phyloP scores from a whole-genome alignment of 2,329 filamentous ascomycete species.

The Claviceps humidiphila region DNA sequence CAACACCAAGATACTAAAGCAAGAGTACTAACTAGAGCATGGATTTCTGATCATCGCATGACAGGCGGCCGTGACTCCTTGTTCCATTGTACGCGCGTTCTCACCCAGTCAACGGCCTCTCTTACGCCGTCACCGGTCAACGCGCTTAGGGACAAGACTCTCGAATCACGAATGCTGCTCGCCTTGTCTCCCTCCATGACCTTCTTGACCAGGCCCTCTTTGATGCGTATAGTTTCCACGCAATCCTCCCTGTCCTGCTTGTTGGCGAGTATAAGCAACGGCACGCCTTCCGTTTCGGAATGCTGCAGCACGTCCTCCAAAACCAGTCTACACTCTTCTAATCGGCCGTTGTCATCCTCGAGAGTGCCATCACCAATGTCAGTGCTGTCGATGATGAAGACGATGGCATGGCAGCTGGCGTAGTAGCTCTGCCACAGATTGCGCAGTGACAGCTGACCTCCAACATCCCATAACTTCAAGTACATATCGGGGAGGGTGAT shows the following conservation, averaged over 20 bases:
- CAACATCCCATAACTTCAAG: conserved; percentile 96
- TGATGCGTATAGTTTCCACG: conserved; percentile 92
- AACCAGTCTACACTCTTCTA: conserved; percentile 82
- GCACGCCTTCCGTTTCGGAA: conserved; percentile 80
- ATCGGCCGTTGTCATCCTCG: conserved; percentile 38
- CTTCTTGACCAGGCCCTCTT: conserved; percentile 88
- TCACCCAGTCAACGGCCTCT: conserved; percentile 95
- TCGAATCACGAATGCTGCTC: conserved; percentile 70
- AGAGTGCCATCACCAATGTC: conserved; percentile 79
- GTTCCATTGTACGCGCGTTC: conserved; percentile 88
- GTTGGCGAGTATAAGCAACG: conserved; percentile 83
- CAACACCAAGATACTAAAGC: neutral
- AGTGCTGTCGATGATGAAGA: conserved; percentile 93
- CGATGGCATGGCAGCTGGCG: conserved; percentile 83
- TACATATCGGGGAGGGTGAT: conserved; percentile 90
- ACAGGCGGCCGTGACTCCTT: conserved; percentile 84
- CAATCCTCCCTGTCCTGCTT: conserved; percentile 98
- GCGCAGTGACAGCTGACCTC: conserved; percentile 79
- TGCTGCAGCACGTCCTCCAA: conserved; percentile 82
- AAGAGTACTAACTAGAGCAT: neutral
- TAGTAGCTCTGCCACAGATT: conserved; percentile 96
- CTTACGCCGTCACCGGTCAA: conserved; percentile 74
- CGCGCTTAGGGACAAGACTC: conserved; percentile 86
- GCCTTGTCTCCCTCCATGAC: conserved; percentile 94
- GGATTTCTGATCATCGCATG: conserved; percentile 53